Evolutionary conservation across 164 flowering plant species (phyloP).

Genomic region (Aristolochia californica): DNA sequence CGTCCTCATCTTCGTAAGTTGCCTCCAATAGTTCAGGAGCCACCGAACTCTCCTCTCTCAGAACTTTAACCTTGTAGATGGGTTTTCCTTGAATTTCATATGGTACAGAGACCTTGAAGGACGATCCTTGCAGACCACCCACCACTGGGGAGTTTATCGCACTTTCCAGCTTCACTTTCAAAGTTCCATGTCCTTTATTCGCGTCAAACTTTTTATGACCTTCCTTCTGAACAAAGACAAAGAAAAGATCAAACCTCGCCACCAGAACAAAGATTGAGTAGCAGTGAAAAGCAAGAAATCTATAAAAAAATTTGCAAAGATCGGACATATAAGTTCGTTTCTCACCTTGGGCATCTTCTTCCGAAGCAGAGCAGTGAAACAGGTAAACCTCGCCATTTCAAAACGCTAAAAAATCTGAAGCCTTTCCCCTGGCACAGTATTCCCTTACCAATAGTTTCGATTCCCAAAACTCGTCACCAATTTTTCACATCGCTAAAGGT

Average conservation of each 20-base stretch:
- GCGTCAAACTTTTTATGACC: conserved; percentile 7
- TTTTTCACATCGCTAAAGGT: conserved; percentile 13
- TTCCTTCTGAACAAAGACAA: conserved; percentile 15
- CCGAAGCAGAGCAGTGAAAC: conserved; percentile 31
- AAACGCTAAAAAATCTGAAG: not conserved
- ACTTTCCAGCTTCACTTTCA: conserved; percentile 33
- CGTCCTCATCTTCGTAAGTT: conserved; percentile 85
- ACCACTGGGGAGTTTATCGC: conserved; percentile 18
- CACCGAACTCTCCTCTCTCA: conserved; percentile 28
- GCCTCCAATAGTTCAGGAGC: conserved; percentile 28
- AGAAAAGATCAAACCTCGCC: no score
- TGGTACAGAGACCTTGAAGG: conserved; percentile 32
- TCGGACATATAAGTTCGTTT: not conserved
- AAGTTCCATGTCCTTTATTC: conserved; percentile 17
- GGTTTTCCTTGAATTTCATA: conserved; percentile 17
- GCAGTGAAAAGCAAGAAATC: not conserved
- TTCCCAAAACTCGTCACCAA: not conserved
- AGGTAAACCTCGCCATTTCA: conserved; percentile 38
- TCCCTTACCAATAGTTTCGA: not conserved
- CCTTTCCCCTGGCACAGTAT: not conserved
- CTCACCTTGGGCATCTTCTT: conserved; percentile 56
- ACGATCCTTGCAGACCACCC: conserved; percentile 19
- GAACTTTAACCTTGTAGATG: conserved; percentile 30
- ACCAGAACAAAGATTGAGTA: not conserved
- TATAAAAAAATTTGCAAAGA: not conserved